Conservation (phyloP, 192 early-diverging fungal species). For the Podila epigama region DNA sequence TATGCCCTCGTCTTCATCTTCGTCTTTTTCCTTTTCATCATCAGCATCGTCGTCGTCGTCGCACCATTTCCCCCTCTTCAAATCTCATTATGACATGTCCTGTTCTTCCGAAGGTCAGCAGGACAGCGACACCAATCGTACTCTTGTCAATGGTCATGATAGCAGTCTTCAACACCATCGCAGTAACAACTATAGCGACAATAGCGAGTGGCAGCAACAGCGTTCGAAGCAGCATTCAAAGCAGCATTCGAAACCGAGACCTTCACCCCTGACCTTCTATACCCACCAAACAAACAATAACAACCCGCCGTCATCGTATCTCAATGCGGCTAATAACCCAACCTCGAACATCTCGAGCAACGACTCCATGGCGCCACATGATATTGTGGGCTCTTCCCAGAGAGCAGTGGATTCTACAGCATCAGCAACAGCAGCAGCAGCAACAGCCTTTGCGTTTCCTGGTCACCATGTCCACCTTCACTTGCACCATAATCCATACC, state of each 20-base stretch:
- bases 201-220: no score
- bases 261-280: slow-evolving; percentile 28
- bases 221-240: neutral
- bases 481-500: neutral
- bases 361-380: slow-evolving; percentile 6
- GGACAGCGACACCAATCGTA: neutral
- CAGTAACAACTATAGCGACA: no score
- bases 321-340: slow-evolving; percentile 6
- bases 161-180: neutral
- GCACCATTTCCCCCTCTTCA: slow-evolving; percentile 34
- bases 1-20: slow-evolving; percentile 17
- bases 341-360: slow-evolving; percentile 19
- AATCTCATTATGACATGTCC: slow-evolving; percentile 11
- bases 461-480: neutral
- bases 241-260: neutral
- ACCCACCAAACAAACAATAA: neutral
- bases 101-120: neutral
- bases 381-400: slow-evolving; percentile 21
- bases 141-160: neutral
- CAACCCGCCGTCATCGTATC: slow-evolving; percentile 5
- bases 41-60: slow-evolving; percentile 1
- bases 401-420: neutral
- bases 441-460: slow-evolving; percentile 3
- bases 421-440: slow-evolving; percentile 1
- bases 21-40: neutral